A percentile compares a stretch with the other conserved stretches of the same genome.
These are phyloP conservation scores for Lachancea dasiensis DNA, from an alignment of 805 yeast species.

Conservation along the genomic window DNA sequence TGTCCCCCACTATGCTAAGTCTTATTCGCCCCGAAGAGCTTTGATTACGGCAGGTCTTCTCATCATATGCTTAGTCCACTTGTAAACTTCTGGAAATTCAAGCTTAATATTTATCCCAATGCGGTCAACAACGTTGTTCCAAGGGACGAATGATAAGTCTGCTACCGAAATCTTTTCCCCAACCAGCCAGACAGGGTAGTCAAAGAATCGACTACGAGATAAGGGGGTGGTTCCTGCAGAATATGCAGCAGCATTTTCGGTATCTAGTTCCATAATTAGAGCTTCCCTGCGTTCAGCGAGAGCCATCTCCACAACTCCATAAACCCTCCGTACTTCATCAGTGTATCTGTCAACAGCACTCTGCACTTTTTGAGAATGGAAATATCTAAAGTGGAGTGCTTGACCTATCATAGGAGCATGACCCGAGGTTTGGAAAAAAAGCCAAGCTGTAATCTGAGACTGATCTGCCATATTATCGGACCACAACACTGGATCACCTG, in stretches of 20 bases:
- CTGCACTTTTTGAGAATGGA: conserved; percentile 79
- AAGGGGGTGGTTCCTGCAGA: conserved; percentile 84
- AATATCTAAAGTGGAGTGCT: conserved; percentile 87
- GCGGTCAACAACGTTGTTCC: conserved; percentile 94
- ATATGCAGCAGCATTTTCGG: conserved; percentile 81
- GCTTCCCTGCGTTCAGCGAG: conserved; percentile 90
- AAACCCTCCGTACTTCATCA: conserved; percentile 88
- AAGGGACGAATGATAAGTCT: conserved; percentile 87
- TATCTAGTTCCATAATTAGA: conserved; percentile 79
- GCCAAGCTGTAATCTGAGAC: conserved; percentile 80
- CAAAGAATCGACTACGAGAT: conserved; percentile 79
- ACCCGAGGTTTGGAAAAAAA: conserved; percentile 92
- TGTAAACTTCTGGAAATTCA: conserved; percentile 92
- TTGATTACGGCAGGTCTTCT: conserved; percentile 85
- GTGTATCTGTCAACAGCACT: conserved; percentile 87
- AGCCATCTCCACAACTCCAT: conserved; percentile 93
- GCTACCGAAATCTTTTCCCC: conserved; percentile 82
- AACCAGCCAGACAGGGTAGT: conserved; percentile 92
- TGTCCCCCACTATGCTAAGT: neutral
- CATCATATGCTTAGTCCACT: conserved; percentile 96
- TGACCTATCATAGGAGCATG: conserved; percentile 99
- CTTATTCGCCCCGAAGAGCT: conserved; percentile 68
- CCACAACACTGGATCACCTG: conserved; percentile 66
- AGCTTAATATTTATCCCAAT: conserved; percentile 81
- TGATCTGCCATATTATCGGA: conserved; percentile 73